Conservation (phyloP, 371 early-diverging fungal genomes). For the Lichtheimia ornata region DNA sequence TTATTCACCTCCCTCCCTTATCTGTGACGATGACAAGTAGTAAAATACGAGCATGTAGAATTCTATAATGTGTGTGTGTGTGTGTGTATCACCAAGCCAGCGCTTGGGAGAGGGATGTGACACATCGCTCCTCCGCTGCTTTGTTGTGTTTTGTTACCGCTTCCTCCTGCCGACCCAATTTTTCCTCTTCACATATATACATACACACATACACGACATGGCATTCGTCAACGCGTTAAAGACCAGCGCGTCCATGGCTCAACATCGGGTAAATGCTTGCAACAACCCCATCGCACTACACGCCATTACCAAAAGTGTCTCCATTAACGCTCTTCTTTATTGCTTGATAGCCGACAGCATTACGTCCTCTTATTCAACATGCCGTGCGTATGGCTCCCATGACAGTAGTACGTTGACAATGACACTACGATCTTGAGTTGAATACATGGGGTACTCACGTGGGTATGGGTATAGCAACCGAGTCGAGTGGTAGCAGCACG, state of each 20-base stretch:
- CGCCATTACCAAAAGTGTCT: constrained; percentile 33
- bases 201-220: background rate
- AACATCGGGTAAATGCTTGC: constrained; percentile 67
- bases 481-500: background rate
- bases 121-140: too few relatives aligned
- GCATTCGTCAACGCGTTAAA: constrained; percentile 8
- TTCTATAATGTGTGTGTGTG: too few relatives aligned
- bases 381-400: constrained; percentile 6
- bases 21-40: too few relatives aligned
- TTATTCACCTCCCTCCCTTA: too few relatives aligned
- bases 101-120: too few relatives aligned
- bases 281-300: too few relatives aligned
- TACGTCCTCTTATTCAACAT: background rate
- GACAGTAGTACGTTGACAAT: background rate
- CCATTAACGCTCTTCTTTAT: background rate
- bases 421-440: background rate
- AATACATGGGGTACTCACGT: too few relatives aligned
- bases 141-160: too few relatives aligned
- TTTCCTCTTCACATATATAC: too few relatives aligned
- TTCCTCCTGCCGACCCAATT: too few relatives aligned
- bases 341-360: background rate
- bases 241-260: constrained; percentile 48
- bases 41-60: too few relatives aligned
- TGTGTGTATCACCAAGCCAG: too few relatives aligned
- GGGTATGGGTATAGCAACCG: background rate